phyloP scores from a whole-genome alignment of 2,329 filamentous ascomycete genomes.

The Fusarium sp. region DNA sequence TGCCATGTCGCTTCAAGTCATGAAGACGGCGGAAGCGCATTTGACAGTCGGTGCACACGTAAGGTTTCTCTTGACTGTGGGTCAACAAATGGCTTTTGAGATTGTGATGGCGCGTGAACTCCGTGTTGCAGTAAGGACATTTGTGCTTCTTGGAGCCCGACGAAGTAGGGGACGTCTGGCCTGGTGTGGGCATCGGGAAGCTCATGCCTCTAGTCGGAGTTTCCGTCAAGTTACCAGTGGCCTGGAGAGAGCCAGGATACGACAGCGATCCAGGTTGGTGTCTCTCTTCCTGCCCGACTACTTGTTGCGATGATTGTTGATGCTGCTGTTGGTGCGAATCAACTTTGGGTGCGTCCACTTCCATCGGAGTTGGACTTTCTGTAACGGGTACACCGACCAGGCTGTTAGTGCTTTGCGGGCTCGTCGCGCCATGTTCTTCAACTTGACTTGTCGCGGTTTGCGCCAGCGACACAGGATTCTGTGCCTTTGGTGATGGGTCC shows the following conservation, averaged over 20 bases:
- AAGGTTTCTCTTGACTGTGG: slow-evolving; percentile 98
- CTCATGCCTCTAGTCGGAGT: slow-evolving; percentile 65
- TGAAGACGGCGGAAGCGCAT: slow-evolving; percentile 93
- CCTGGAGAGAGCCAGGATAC: slow-evolving; percentile 64
- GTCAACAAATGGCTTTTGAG: slow-evolving; percentile 97
- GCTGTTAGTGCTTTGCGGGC: slow-evolving; percentile 58
- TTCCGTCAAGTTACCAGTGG: slow-evolving; percentile 56
- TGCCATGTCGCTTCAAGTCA: slow-evolving; percentile 94
- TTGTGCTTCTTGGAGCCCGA: slow-evolving; percentile 84
- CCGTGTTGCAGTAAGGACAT: slow-evolving; percentile 94
- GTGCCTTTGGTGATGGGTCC: slow-evolving; percentile 55
- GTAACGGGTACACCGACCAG: slow-evolving; percentile 58
- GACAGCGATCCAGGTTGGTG: slow-evolving; percentile 62
- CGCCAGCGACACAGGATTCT: slow-evolving; percentile 49
- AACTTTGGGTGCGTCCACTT: slow-evolving; percentile 57
- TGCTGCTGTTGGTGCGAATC: slow-evolving; percentile 43
- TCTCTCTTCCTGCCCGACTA: slow-evolving; percentile 64
- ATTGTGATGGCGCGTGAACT: slow-evolving; percentile 97
- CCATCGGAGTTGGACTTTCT: slow-evolving; percentile 65
- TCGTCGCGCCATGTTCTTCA: slow-evolving; percentile 56
- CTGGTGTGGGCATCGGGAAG: slow-evolving; percentile 63
- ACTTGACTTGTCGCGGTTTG: slow-evolving; percentile 50
- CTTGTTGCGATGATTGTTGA: slow-evolving; percentile 51
- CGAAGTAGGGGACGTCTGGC: slow-evolving; percentile 68
- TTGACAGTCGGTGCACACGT: slow-evolving; percentile 91